Base-by-base conservation (phyloP, 2,329 filamentous ascomycete species). In the Alternaria ventricosa region DNA sequence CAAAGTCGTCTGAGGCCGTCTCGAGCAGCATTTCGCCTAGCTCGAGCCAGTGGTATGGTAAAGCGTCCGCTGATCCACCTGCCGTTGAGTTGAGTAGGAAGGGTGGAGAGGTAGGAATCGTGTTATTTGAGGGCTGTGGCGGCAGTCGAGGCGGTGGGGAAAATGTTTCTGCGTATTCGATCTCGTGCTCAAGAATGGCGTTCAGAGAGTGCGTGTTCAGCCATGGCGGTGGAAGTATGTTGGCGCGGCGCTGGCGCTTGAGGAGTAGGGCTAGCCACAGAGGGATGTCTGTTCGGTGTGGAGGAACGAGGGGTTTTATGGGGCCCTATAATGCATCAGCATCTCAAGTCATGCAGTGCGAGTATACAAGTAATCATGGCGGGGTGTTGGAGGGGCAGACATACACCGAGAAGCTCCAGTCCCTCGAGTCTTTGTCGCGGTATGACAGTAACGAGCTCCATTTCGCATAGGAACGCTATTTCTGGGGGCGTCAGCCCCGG, bases 41-140 rank as follows among this genome's bases (percentile, higher is more conserved):
- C 81, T 98, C 96, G 45, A 97, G 87, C 94, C 95, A 99, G 82
- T 98, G 95, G 78, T 97, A 98, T 0, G 96, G 96, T 30, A 99
- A 84, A 13, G 90, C 88, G 44, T 89, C 88, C 1, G 89, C 82
- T 9, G 90, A 88, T 2, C 91, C 88, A 50, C 88, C 84, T 20
- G 90, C 88, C 0, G 91, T 94, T 67, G 91, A 93, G 15, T 90
- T 90, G 1, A 89, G 87, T 1, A 96, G 81, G 76, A 97, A 97
- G 0, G 95, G 95, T 5, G 94, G 88, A 2, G 78, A 77, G 60
- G 70, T 65, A 43, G 71, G 79, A 68, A 73, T 43, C 30, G 66
- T 66, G 59, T 82, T 79, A 47, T 25, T 85, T 8, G 82, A 80
- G 12, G 85, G 82, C 5, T 82, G 82, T 0, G 90, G 88, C 0